Evolutionary conservation across 305 asterid genomes (phyloP).

Genomic region (Fraxinus ornus): DNA sequence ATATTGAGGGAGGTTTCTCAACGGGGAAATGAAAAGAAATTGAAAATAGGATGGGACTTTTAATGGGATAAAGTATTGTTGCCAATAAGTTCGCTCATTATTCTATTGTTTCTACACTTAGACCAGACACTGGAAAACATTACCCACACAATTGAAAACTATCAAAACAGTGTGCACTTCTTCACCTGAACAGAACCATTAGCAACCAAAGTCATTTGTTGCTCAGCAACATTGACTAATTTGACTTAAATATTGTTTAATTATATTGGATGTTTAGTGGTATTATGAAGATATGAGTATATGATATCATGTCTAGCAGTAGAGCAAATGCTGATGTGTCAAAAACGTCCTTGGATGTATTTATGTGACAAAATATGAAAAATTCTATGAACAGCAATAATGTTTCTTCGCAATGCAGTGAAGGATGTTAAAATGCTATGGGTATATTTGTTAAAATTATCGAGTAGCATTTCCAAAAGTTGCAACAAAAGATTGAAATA

Average conservation of each 20-base stretch:
- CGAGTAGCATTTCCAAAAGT: not conserved
- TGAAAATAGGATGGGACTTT: not conserved
- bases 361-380: not conserved
- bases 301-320: not conserved
- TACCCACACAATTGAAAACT: not conserved
- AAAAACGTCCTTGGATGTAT: not conserved
- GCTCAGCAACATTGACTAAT: not conserved
- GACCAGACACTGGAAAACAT: not conserved
- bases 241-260: not conserved
- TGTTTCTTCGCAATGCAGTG: not conserved
- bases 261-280: not conserved
- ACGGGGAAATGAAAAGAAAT: not conserved
- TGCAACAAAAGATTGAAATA: not conserved
- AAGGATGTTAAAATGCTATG: not conserved
- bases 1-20: not conserved
- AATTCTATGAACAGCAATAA: not conserved
- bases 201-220: not conserved
- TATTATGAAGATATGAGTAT: not conserved
- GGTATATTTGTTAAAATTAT: not conserved
- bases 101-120: not conserved
- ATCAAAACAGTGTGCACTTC: not conserved
- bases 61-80: not conserved
- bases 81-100: not conserved
- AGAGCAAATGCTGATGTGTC: not conserved
- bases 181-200: not conserved